Evolutionary conservation across 805 yeast species (phyloP).

Genomic region (Monosporozyma unispora): DNA sequence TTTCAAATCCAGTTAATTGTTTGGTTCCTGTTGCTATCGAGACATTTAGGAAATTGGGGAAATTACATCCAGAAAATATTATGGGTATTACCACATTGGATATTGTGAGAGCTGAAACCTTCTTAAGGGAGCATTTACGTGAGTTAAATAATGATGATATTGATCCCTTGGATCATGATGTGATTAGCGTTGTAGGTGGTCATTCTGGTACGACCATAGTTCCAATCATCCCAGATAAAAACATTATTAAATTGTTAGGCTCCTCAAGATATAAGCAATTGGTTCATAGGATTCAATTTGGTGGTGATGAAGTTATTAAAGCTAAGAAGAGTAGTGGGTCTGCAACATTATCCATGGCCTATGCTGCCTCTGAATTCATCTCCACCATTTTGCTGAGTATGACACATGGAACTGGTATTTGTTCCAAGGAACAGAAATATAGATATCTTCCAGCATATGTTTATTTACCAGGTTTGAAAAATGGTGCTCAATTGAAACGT

Average conservation of each 20-base stretch:
- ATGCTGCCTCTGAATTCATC: conserved; percentile 72
- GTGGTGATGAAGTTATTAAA: conserved; percentile 84
- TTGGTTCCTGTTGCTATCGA: conserved; percentile 80
- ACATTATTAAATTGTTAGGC: conserved; percentile 30
- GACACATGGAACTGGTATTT: conserved; percentile 8
- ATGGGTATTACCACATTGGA: conserved; percentile 82
- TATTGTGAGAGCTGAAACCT: conserved; percentile 67
- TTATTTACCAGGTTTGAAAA: conserved; percentile 45
- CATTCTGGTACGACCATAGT: conserved; percentile 80
- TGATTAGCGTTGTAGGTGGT: conserved; percentile 69
- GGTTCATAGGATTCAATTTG: conserved; percentile 71
- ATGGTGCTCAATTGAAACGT: conserved; percentile 37
- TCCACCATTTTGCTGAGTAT: conserved; percentile 42
- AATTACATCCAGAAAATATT: conserved; percentile 64
- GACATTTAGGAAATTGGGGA: conserved; percentile 62
- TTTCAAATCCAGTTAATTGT: conserved; percentile 78
- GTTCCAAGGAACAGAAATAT: conserved; percentile 7
- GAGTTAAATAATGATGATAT: conserved; percentile 8
- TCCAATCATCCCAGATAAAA: conserved; percentile 58
- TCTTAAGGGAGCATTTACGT: conserved; percentile 33
- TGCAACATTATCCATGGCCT: conserved; percentile 80
- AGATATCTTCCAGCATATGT: conserved; percentile 38
- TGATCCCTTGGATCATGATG: conserved; percentile 44
- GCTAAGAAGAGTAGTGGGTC: conserved; percentile 81
- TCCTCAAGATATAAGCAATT: conserved; percentile 45